Base-by-base conservation (phyloP, 495 filamentous ascomycete genomes). In the Rusavskia elegans region DNA sequence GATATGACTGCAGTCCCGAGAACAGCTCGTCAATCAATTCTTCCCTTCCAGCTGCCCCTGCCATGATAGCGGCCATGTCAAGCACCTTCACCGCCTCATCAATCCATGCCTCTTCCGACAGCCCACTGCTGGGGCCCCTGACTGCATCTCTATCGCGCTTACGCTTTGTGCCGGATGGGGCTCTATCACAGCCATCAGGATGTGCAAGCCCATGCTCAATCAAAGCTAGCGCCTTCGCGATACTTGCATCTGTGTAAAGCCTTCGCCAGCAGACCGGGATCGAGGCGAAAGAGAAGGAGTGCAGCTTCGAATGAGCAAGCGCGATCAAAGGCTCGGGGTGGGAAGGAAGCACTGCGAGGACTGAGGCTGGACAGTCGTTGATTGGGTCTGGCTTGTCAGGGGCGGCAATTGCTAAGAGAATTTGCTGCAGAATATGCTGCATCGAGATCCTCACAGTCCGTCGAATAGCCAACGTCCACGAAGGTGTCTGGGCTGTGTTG, bases 21-120 rank as follows among this genome's bases (percentile, higher is more conserved):
- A 87, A 59, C 1, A 80, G 61, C 35, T 57, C 52, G 48, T 85
- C 74, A 45, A 90, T 73, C 60, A 79, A 70, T n/a, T 59, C 63
- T 53, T 75, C 75, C n/a, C 84, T 76, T 2, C 74, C 63, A 3
- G 80, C 78, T 0, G 79, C 85, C 0, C 89, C 92, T 21, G 87
- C 76, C 63, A 95, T 80, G 45, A 95, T 90, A 45, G 92, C 59
- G 0, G 86, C 84, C 62, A 81, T 81, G 56, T 98, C 92, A 0
- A 95, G 73, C 3, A 71, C 65, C 49, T 73, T 67, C 21, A 95
- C 72, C n/a, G 81, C 70, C 3, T 66, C 56, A 27, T 62, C 54
- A 0, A 71, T 51, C 64, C 68, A 68, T 5, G 64, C 52, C 1
- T 64, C 44, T 16, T 3, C 36, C 55, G 48, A 40, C 32, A 49